These are phyloP conservation scores for Stachybotrys elegans DNA, from an alignment of 2,329 filamentous ascomycete species.

Conservation along the genomic window DNA sequence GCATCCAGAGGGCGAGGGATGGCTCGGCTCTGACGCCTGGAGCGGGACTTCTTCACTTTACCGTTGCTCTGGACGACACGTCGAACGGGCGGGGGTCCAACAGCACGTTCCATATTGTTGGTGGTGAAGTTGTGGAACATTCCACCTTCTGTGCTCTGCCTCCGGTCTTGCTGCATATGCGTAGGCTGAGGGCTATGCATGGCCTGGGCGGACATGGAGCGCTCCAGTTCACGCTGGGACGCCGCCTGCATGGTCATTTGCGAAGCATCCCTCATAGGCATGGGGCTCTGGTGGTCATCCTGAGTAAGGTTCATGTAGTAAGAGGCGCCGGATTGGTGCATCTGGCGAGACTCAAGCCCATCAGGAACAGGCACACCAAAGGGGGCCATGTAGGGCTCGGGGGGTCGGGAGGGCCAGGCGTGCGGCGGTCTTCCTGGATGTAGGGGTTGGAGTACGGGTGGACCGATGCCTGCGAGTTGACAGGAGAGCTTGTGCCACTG, in stretches of 20 bases:
- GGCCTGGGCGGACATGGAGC: constrained; percentile 12
- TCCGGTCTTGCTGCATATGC: constrained; percentile 17
- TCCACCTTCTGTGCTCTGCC: constrained; percentile 16
- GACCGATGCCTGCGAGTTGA: constrained; percentile 32
- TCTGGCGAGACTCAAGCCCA: constrained; percentile 18
- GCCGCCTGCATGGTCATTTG: constrained; percentile 18
- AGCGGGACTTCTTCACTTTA: constrained; percentile 21
- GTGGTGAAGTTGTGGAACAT: constrained; percentile 2
- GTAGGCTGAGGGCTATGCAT: constrained; percentile 16
- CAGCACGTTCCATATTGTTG: constrained; percentile 10
- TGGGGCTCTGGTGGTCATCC: constrained; percentile 19
- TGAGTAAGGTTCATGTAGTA: constrained; percentile 24
- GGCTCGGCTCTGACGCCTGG: constrained; percentile 9
- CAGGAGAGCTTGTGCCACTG: constrained; percentile 40
- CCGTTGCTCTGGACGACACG: constrained; percentile 14
- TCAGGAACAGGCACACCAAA: constrained; percentile 29
- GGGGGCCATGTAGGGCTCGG: constrained; percentile 28
- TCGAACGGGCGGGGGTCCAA: constrained; percentile 21
- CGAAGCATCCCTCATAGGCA: constrained; percentile 16
- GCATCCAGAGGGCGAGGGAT: constrained; percentile 11
- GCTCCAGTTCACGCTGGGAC: constrained; percentile 18
- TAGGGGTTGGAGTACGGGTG: constrained; percentile 30
- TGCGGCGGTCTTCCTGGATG: constrained; percentile 31
- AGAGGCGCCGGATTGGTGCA: constrained; percentile 13
- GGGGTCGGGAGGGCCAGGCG: constrained; percentile 29